Evolutionary conservation across 2,329 filamentous ascomycete species (phyloP), one percentile per base, ranked within the genome.

Genomic region (Corniculantispora saksenae): DNA sequence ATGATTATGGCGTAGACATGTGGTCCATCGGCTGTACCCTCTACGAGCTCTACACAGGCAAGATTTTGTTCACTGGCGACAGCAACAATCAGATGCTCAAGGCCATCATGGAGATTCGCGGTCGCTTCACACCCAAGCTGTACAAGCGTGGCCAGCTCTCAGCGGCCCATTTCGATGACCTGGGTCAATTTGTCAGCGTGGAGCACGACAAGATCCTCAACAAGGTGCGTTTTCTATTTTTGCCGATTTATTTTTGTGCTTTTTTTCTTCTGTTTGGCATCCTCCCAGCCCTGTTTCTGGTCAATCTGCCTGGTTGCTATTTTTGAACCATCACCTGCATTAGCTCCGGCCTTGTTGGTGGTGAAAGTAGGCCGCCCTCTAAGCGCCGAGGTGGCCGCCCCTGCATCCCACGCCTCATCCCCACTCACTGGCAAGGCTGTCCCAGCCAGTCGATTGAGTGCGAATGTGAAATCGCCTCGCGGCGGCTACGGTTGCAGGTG

Each of bases 71-170:
- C 76, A 93, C 93, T 1, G 95, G 95, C 66, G 88, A 92, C 69
- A 95, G 92, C 80, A 99, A 99, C 82, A 99, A 99, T 75, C 93
- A 97, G 80, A 99, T 99, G 95, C 86, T 99, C 66, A 91, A 92
- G 68, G 90, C 91, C 23, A 97, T 99, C 71, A 97, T 97, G 89
- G 94, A 99, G 75, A 93, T 94, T 71, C 89, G 96, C 56, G 95
- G 95, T 72, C 96, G 94, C 78, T 89, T 97, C 68, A 94, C 92
- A 35, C 88, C 91, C 55, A 97, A 97, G 78, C 83, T 97, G 67
- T 89, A 97, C 72, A 93, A 92, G 71, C 90, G 91, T 61, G 93
- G 94, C 3, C 85, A 92, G 69, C 84, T 96, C 67, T 88, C 90
- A 17, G 84, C 85, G 50, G 82, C 89, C 73, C 92, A 97, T 77